A percentile compares a stretch with the other conserved stretches of the same genome.
phyloP scores from a whole-genome alignment of 495 filamentous ascomycete species.

The Daldinia decipiens region DNA sequence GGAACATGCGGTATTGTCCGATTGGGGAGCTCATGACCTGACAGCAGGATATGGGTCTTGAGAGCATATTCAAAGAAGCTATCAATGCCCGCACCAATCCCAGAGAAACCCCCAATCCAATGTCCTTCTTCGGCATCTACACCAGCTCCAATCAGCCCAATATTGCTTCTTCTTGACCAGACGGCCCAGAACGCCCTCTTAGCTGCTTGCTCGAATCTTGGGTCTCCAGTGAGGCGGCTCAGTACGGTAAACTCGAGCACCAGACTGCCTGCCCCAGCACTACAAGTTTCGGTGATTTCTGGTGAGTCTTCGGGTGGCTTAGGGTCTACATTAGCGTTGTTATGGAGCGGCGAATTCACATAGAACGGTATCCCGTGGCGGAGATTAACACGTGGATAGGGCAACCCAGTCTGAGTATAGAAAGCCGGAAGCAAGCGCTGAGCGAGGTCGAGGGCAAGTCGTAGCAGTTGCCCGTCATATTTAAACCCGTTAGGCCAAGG shows the following conservation, averaged over 20 bases:
- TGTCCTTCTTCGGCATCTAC: conserved; percentile 91
- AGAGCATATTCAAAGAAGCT: conserved; percentile 99
- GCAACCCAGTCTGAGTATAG: conserved; percentile 85
- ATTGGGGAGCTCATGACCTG: conserved; percentile 69
- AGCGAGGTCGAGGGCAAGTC: conserved; percentile 84
- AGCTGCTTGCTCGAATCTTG: conserved; percentile 83
- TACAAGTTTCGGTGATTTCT: conserved; percentile 95
- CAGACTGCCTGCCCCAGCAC: conserved; percentile 92
- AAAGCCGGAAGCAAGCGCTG: conserved; percentile 89
- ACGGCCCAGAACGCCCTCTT: conserved; percentile 96
- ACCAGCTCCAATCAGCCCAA: conserved; percentile 89
- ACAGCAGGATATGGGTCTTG: conserved; percentile 90
- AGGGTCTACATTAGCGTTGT: conserved; percentile 32
- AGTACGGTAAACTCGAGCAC: conserved; percentile 92
- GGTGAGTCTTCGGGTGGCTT: conserved; percentile 54
- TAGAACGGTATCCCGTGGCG: conserved; percentile 93
- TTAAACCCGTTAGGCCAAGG: conserved; percentile 77
- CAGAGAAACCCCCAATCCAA: conserved; percentile 88
- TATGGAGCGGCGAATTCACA: conserved; percentile 77
- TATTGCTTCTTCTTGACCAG: conserved; percentile 84
- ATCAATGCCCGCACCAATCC: conserved; percentile 94
- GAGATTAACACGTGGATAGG: conserved; percentile 94
- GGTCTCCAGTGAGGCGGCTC: conserved; percentile 87
- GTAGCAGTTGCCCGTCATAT: conserved; percentile 91
- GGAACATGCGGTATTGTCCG: conserved; percentile 50